A percentile compares a stretch with the other conserved stretches of the same genome.
phyloP scores from a whole-genome alignment of 345 rosid species.

The Eucalyptus curtisii region DNA sequence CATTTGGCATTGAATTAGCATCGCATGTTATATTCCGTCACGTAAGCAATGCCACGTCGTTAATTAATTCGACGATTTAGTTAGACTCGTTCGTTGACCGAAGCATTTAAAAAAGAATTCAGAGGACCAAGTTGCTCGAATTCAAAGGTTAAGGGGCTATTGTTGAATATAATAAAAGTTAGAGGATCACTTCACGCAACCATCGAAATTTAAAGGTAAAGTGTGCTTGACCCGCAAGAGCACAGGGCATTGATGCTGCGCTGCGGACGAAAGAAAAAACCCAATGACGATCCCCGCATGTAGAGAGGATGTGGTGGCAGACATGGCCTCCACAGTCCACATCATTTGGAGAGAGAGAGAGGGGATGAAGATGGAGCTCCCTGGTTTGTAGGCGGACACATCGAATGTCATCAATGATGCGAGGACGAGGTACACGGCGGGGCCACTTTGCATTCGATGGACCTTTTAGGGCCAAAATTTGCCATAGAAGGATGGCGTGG shows the following conservation, averaged over 20 bases:
- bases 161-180: neutral
- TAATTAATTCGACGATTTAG: neutral
- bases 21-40: neutral
- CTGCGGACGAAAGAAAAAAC: neutral
- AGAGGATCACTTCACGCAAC: neutral
- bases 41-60: neutral
- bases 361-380: neutral
- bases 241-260: neutral
- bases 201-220: neutral
- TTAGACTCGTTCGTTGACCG: neutral
- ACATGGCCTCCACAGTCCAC: neutral
- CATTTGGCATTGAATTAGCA: neutral
- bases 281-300: neutral
- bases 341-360: neutral
- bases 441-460: neutral
- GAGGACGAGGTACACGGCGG: neutral
- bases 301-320: neutral
- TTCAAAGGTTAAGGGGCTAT: neutral
- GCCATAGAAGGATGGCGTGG: neutral
- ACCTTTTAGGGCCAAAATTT: neutral
- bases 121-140: neutral
- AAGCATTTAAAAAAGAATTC: neutral
- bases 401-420: neutral
- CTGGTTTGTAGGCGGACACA: neutral
- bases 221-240: neutral